Percentiles rank a stretch among this genome's conserved stretches.
phyloP scores from a whole-genome alignment of 23 red algal species.

The Porphyridium purpureum region DNA sequence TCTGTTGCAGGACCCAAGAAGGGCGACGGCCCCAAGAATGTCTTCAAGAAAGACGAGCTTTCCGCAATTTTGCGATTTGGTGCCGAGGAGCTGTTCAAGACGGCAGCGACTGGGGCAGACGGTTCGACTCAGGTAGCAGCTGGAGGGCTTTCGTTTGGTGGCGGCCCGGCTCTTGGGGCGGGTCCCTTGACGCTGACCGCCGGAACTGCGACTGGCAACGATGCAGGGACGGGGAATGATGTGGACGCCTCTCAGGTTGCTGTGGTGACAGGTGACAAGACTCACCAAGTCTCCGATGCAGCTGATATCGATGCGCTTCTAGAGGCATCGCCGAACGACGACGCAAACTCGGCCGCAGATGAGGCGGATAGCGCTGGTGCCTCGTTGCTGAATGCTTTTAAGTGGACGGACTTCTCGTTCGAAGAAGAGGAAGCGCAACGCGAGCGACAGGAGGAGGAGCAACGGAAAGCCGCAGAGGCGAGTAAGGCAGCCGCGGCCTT shows the following conservation, averaged over 20 bases:
- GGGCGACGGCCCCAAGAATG: conserved; percentile 21
- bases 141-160: neutral
- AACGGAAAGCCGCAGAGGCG: conserved; percentile 16
- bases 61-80: conserved; percentile 84
- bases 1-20: conserved; percentile 20
- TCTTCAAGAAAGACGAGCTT: conserved; percentile 84
- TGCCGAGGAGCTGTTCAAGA: conserved; percentile 76
- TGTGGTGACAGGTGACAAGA: no score
- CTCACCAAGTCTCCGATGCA: conserved; percentile 44
- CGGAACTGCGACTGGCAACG: no score
- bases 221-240: no score
- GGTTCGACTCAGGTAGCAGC: conserved; percentile 9
- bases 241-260: no score
- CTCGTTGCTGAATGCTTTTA: conserved; percentile 88
- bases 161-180: neutral
- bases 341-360: conserved; percentile 23
- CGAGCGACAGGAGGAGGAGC: conserved; percentile 45
- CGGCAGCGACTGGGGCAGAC: conserved; percentile 4
- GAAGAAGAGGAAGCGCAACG: conserved; percentile 70
- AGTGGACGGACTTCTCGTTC: conserved; percentile 78
- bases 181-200: no score
- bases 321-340: conserved; percentile 44
- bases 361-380: conserved; percentile 48
- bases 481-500: conserved; percentile 6
- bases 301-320: conserved; percentile 86